Evolutionary conservation across 2,329 filamentous ascomycete genomes (phyloP), one percentile per base, ranked within the genome.

Genomic region (Trichophyton rubrum): DNA sequence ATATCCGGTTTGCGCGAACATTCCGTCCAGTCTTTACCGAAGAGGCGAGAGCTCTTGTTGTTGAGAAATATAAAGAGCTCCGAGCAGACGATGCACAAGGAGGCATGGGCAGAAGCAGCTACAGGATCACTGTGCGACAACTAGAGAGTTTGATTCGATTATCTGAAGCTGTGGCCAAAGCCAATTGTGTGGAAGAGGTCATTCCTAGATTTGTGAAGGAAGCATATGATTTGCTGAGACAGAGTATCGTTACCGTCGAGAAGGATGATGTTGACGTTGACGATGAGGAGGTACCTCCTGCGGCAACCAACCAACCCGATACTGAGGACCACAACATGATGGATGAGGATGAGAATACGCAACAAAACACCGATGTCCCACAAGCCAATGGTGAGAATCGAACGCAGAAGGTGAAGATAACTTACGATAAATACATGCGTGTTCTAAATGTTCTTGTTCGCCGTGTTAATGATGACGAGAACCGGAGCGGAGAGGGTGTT

Each of bases 201-300:
- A 85, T 85, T 0, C 81, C 88, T 1, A 82, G 83, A 0, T 95
- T 97, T 74, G 93, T 99, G 15, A 82, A 87, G 45, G 93, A 99
- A 74, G 93, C 92, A 0, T 97, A 87, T 73, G 90, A 93, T 67
- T 82, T 99, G 8, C 82, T 99, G 11, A 82, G 90, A 47, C 91
- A 96, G 75, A 93, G 88, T 73, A 99, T 99, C 72, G 96, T 99
- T 68, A 93, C 88, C 1, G 93, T 99, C 27, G 93, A 99, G 75
- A 93, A 97, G 70, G 93, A 99, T 68, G 93, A 99, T 68, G 85
- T 99, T 15, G 92, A 97, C 70, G 86, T 99, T 63, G 90, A 96
- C 59, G 90, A 91, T 4, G 86, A 89, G 2, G 87, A 88, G 20
- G 83, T 84, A 20, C 78, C 77, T 40, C 73, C 69, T 77, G 56